Conservation (phyloP, 2,329 filamentous ascomycete species). For the Neobulgaria alba region DNA sequence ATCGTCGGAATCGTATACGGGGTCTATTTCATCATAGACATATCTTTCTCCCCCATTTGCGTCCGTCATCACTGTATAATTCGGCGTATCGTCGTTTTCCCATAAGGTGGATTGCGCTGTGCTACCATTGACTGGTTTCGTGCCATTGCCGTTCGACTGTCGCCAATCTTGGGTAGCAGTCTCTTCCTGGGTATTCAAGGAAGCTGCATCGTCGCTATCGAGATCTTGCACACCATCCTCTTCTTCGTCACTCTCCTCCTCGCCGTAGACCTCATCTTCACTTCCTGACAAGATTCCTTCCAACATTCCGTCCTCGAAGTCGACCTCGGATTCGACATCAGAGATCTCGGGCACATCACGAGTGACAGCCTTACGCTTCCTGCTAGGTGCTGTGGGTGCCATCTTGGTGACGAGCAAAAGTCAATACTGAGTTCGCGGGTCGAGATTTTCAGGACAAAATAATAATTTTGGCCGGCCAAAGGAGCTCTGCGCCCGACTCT, state of each 20-base stretch:
- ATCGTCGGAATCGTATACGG: conserved; percentile 93
- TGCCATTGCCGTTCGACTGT: conserved; percentile 32
- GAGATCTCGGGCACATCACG: conserved; percentile 41
- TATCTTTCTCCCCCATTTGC: conserved; percentile 88
- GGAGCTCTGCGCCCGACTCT: too few species aligned
- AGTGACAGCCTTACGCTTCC: conserved; percentile 57
- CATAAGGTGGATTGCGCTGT: conserved; percentile 8
- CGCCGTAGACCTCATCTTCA: conserved; percentile 40
- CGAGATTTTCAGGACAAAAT: too few species aligned
- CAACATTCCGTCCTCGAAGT: conserved; percentile 46
- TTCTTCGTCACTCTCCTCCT: conserved; percentile 37
- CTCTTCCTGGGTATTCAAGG: conserved; percentile 28
- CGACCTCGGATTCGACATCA: conserved; percentile 49
- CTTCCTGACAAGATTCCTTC: conserved; percentile 49
- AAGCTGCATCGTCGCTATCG: conserved; percentile 43
- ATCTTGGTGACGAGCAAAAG: too few species aligned
- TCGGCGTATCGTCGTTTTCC: conserved; percentile 35
- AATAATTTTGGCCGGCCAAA: too few species aligned
- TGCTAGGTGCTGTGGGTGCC: conserved; percentile 20
- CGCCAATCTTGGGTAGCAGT: conserved; percentile 29
- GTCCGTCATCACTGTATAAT: conserved; percentile 58
- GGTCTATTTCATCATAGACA: conserved; percentile 87
- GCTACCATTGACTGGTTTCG: conserved; percentile 24
- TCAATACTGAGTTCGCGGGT: too few species aligned
- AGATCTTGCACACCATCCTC: conserved; percentile 39